phyloP scores from a whole-genome alignment of 2,329 filamentous ascomycete genomes.

The Epichloe typhina region DNA sequence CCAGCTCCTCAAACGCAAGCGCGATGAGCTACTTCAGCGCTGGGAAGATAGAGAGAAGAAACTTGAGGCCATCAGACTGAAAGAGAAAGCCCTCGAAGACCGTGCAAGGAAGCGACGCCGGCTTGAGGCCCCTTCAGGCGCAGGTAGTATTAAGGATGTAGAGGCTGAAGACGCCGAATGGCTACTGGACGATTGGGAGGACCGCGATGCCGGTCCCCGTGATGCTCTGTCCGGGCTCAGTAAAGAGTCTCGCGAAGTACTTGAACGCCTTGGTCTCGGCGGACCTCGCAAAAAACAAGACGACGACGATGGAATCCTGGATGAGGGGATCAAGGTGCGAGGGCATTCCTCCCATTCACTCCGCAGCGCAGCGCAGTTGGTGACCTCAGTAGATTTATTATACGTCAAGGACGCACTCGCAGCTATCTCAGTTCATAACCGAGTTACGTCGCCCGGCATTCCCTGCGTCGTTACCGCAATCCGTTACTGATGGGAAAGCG shows the following conservation, averaged over 20 bases:
- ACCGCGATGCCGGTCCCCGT: conserved; percentile 21
- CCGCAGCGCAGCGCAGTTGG: conserved; percentile 7
- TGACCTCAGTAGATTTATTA: conserved; percentile 56
- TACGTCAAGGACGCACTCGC: conserved; percentile 85
- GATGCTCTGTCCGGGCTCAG: conserved; percentile 47
- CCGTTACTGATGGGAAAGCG: conserved; percentile 17
- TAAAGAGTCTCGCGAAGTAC: conserved; percentile 59
- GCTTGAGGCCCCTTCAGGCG: conserved; percentile 22
- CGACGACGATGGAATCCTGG: conserved; percentile 31
- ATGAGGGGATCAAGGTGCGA: conserved; percentile 55
- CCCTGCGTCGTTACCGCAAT: conserved; percentile 52
- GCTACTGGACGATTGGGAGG: conserved; percentile 57
- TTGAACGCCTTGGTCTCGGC: conserved; percentile 50
- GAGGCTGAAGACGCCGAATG: conserved; percentile 55
- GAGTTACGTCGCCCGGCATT: conserved; percentile 70
- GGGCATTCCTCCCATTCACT: conserved; percentile 2
- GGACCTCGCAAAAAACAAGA: conserved; percentile 21
- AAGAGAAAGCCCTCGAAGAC: conserved; percentile 43
- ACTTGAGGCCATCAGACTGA: conserved; percentile 50
- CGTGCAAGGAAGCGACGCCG: conserved; percentile 33
- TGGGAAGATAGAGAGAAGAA: conserved; percentile 65
- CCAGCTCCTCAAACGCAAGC: conserved; percentile 56
- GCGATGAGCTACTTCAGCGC: conserved; percentile 49
- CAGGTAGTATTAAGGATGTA: conserved; percentile 3
- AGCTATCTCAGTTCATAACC: conserved; percentile 74